Percentiles rank a stretch among this genome's conserved stretches.
Conservation (phyloP, 306 rosid genomes). For the Pueraria montana region DNA sequence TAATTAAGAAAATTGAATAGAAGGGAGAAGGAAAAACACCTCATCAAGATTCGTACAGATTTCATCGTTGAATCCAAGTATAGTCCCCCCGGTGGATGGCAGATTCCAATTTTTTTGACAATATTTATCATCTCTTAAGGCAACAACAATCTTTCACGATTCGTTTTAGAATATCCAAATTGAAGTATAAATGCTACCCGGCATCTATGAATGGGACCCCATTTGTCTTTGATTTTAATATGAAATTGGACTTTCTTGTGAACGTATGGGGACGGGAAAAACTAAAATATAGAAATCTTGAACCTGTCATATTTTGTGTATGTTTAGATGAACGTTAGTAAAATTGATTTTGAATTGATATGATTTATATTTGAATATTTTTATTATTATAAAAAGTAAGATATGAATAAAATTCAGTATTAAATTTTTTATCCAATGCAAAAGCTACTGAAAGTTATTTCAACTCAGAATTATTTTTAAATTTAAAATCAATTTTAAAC, state of each 20-base stretch:
- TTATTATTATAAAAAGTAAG: too few species aligned
- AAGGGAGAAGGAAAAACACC: too few species aligned
- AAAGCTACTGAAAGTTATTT: too few species aligned
- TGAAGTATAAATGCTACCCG: conserved; percentile 2
- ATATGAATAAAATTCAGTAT: too few species aligned
- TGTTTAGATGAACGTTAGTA: too few species aligned
- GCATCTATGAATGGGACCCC: conserved; percentile 27
- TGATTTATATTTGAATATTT: too few species aligned
- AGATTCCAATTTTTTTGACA: conserved; percentile 49
- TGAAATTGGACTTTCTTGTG: conserved; percentile 15
- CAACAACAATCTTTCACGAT: neutral
- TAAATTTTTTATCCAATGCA: too few species aligned
- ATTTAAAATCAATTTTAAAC: too few species aligned
- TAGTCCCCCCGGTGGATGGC: conserved; percentile 30
- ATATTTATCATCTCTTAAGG: neutral
- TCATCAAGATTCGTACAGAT: conserved; percentile 5
- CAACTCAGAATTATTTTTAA: too few species aligned
- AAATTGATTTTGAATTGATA: too few species aligned
- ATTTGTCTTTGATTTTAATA: conserved; percentile 32
- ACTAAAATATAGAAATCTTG: neutral
- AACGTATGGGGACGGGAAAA: too few species aligned
- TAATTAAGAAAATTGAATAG: too few species aligned
- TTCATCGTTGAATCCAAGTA: conserved; percentile 41
- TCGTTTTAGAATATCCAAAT: conserved; percentile 6
- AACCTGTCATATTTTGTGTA: conserved; percentile 37